phyloP scores from a whole-genome alignment of 2,329 filamentous ascomycete species.

The Ascochyta fabae region DNA sequence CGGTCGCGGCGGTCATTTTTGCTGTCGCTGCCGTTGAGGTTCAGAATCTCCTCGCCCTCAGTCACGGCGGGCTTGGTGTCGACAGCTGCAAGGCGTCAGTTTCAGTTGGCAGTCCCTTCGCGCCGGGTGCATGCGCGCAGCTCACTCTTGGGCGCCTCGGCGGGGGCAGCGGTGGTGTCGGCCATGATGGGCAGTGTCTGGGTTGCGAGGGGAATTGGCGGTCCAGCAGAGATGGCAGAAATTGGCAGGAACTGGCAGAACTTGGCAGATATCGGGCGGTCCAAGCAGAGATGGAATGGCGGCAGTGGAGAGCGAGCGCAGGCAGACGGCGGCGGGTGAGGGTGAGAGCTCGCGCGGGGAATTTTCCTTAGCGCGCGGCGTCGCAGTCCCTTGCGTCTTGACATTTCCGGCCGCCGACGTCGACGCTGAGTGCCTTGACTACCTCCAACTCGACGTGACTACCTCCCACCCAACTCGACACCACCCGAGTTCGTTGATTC shows the following conservation, averaged over 20 bases:
- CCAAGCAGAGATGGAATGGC: too few species aligned
- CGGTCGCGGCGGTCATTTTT: constrained; percentile 20
- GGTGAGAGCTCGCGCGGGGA: not conserved
- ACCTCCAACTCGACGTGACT: not conserved
- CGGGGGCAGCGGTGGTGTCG: constrained; percentile 28
- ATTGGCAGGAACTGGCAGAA: too few species aligned
- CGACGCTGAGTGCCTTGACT: too few species aligned
- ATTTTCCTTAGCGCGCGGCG: not conserved
- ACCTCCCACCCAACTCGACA: not conserved
- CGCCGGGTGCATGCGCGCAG: not conserved
- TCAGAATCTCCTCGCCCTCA: constrained; percentile 27
- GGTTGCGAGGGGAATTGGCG: not conserved
- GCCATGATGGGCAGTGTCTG: constrained; percentile 22
- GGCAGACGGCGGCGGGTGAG: not conserved
- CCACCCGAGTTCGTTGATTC: not conserved
- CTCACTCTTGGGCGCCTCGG: constrained; percentile 26
- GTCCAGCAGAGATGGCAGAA: too few species aligned
- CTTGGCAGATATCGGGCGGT: too few species aligned
- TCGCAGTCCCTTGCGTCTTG: too few species aligned
- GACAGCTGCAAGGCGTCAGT: not conserved
- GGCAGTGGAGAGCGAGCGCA: not conserved
- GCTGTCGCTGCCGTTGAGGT: constrained; percentile 25
- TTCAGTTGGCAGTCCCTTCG: not conserved
- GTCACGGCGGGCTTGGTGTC: constrained; percentile 7
- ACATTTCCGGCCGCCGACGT: too few species aligned